phyloP scores from a whole-genome alignment of 2,329 filamentous ascomycete genomes.

The Periconia sp. region DNA sequence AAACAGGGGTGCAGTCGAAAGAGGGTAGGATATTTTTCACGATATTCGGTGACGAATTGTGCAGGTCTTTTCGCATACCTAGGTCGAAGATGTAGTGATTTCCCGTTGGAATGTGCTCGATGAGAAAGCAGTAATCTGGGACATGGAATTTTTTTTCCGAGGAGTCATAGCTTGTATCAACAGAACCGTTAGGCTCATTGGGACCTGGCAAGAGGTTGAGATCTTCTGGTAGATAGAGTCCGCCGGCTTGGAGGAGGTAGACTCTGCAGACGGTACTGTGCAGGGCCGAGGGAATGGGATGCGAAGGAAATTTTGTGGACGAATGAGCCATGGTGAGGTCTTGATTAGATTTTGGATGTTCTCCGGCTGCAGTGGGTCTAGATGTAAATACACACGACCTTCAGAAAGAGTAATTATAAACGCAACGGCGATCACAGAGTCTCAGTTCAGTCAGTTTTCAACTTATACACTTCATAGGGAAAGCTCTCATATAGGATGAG shows the following conservation, averaged over 20 bases:
- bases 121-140: slow-evolving; percentile 40
- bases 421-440: no score
- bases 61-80: slow-evolving; percentile 56
- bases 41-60: slow-evolving; percentile 47
- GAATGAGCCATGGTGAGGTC: slow-evolving; percentile 7
- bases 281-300: slow-evolving; percentile 28
- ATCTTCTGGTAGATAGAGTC: slow-evolving; percentile 54
- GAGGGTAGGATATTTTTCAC: slow-evolving; percentile 49
- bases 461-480: no score
- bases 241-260: slow-evolving; percentile 42
- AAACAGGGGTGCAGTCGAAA: slow-evolving; percentile 43
- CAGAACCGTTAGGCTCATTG: slow-evolving; percentile 49
- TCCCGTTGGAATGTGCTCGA: slow-evolving; percentile 33
- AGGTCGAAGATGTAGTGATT: slow-evolving; percentile 60
- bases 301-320: slow-evolving; percentile 24
- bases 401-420: no score
- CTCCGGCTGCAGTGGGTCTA: no score
- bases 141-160: slow-evolving; percentile 25
- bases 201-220: slow-evolving; percentile 54
- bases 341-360: no score
- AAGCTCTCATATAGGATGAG: no score
- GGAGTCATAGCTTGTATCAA: slow-evolving; percentile 44
- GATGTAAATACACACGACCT: no score
- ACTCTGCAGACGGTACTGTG: slow-evolving; percentile 33
- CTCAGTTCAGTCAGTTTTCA: no score